Percentiles rank a stretch among this genome's conserved stretches.
Evolutionary conservation across 1,284 basidiomycete species (phyloP).

Genomic region (Amylostereum areolatum): DNA sequence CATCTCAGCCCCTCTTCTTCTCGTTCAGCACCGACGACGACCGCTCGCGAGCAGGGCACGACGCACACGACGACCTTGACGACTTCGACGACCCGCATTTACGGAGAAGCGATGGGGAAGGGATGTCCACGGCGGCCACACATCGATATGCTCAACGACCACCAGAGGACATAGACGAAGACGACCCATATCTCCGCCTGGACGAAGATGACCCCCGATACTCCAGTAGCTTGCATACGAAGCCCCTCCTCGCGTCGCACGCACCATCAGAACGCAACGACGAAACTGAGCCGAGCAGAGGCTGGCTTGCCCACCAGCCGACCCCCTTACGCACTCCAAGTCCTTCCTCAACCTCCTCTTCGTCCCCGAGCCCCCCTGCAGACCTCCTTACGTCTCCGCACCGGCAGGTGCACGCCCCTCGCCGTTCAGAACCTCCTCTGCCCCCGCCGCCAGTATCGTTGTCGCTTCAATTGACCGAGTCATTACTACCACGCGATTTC

Average conservation of each 20-base stretch:
- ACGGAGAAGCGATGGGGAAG: slow-evolving; percentile 34
- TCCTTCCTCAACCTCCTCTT: slow-evolving; percentile 38
- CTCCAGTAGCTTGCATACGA: slow-evolving; percentile 37
- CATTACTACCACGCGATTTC: slow-evolving; percentile 65
- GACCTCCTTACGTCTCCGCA: slow-evolving; percentile 20
- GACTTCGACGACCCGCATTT: slow-evolving; percentile 68
- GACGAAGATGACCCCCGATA: slow-evolving; percentile 43
- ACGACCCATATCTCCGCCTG: slow-evolving; percentile 70
- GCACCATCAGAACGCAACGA: slow-evolving; percentile 19
- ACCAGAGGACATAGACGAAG: slow-evolving; percentile 39
- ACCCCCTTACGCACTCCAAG: slow-evolving; percentile 41
- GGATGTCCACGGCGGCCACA: slow-evolving; percentile 11
- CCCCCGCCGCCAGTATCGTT: slow-evolving; percentile 36
- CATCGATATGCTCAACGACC: slow-evolving; percentile 10
- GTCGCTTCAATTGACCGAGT: slow-evolving; percentile 54
- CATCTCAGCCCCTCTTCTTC: slow-evolving; percentile 75
- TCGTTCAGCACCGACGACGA: slow-evolving; percentile 73
- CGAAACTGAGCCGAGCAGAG: slow-evolving; percentile 34
- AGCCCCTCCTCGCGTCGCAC: slow-evolving; percentile 44
- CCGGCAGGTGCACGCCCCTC: neutral
- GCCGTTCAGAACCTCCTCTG: slow-evolving; percentile 17
- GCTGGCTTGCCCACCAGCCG: slow-evolving; percentile 71
- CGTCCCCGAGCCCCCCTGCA: slow-evolving; percentile 36
- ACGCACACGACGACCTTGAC: slow-evolving; percentile 24
- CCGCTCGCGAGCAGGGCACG: slow-evolving; percentile 48